Conservation (phyloP, 768 basidiomycete genomes). For the Tylopilus felleus region DNA sequence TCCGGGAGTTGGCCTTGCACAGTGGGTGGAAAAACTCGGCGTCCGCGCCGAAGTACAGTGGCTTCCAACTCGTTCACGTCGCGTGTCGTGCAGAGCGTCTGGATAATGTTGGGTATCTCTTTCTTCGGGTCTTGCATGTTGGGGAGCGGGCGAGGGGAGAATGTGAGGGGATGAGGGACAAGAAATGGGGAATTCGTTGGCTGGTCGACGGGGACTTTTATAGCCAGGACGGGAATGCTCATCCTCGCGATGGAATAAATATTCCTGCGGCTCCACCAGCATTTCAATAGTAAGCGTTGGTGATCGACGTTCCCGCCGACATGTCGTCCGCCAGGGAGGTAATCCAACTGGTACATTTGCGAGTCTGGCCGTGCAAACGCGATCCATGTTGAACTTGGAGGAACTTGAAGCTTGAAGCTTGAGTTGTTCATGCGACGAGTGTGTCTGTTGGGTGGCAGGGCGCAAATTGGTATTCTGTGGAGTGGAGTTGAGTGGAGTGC, state of each 20-base stretch:
- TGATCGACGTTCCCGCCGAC: not conserved
- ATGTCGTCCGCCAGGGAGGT: not conserved
- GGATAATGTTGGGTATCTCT: slow-evolving; percentile 47
- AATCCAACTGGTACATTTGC: not conserved
- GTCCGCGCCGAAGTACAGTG: slow-evolving; percentile 51
- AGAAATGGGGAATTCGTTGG: not conserved
- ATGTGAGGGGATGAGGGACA: not conserved
- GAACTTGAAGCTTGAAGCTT: not conserved
- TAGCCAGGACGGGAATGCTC: slow-evolving; percentile 9
- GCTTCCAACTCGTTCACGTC: slow-evolving; percentile 49
- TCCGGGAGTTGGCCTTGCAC: slow-evolving; percentile 53
- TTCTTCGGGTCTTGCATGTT: slow-evolving; percentile 54
- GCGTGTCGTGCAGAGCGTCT: slow-evolving; percentile 43
- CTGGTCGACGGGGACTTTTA: slow-evolving; percentile 9
- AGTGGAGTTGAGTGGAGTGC: not conserved
- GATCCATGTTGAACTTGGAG: not conserved
- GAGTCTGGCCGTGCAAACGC: not conserved
- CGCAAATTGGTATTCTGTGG: slow-evolving; percentile 5
- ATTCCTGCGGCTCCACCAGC: not conserved
- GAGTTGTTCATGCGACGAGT: not conserved
- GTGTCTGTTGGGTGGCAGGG: not conserved
- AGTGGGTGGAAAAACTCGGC: slow-evolving; percentile 60
- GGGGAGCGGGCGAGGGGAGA: not conserved
- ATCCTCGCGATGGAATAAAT: not conserved
- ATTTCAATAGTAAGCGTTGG: slow-evolving; percentile 7